A percentile compares a stretch with the other conserved stretches of the same genome.
These are phyloP conservation scores for Phytomonas sp. DNA, from an alignment of 208 protist species.

Conservation along the genomic window DNA sequence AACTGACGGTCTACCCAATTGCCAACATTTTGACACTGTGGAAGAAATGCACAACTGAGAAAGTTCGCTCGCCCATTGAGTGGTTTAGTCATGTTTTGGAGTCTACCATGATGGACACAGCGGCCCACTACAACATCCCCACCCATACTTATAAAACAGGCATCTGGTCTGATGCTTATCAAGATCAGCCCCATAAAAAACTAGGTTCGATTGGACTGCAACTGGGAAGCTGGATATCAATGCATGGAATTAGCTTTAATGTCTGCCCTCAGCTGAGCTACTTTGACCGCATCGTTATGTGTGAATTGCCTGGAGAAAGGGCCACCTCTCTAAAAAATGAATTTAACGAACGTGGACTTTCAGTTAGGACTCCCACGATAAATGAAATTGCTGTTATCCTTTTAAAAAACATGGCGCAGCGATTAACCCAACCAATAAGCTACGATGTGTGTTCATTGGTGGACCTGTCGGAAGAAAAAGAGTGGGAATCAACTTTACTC, in stretches of 20 bases:
- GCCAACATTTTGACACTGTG: slow-evolving; percentile 67
- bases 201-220: slow-evolving; percentile 80
- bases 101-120: slow-evolving; percentile 58
- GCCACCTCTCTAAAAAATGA: slow-evolving; percentile 59
- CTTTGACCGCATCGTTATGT: slow-evolving; percentile 83
- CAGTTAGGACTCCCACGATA: neutral
- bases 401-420: neutral
- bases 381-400: neutral
- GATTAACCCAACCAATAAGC: neutral
- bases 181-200: slow-evolving; percentile 29
- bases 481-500: neutral
- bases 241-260: slow-evolving; percentile 83
- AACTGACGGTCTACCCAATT: slow-evolving; percentile 85
- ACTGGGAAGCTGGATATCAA: slow-evolving; percentile 82
- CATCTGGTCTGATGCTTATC: slow-evolving; percentile 55
- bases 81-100: slow-evolving; percentile 80
- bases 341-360: slow-evolving; percentile 11
- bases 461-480: slow-evolving; percentile 2
- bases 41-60: slow-evolving; percentile 41
- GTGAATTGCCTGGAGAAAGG: slow-evolving; percentile 54
- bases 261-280: slow-evolving; percentile 49
- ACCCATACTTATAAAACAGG: slow-evolving; percentile 58
- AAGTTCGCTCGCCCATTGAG: slow-evolving; percentile 68
- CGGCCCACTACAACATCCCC: slow-evolving; percentile 43
- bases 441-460: neutral